Percentiles rank a stretch among this genome's conserved stretches.
Conservation (phyloP, 176 grass and related monocot genomes). For the Zoysia japonica region DNA sequence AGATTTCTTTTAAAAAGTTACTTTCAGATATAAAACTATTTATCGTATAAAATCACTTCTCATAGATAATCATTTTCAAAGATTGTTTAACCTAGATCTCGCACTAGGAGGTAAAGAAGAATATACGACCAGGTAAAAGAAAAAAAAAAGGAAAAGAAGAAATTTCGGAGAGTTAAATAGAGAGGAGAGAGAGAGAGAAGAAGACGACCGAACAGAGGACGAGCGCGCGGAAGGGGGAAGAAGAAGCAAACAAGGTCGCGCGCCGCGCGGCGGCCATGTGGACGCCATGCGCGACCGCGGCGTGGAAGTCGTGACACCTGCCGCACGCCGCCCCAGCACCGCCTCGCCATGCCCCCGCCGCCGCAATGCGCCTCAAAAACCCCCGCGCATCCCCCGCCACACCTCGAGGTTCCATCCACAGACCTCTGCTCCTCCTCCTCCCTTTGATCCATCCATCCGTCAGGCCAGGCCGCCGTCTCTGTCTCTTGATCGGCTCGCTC, state of each 20-base stretch:
- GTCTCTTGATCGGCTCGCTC: slow-evolving; percentile 14
- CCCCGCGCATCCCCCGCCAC: slow-evolving; percentile 3
- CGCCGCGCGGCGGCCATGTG: slow-evolving; percentile 51
- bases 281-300: slow-evolving; percentile 48
- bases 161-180: slow-evolving; percentile 1
- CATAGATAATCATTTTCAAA: too few relatives aligned
- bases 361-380: slow-evolving; percentile 48
- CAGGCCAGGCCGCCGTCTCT: too few relatives aligned
- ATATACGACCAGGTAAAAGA: too few relatives aligned
- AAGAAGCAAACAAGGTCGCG: not conserved
- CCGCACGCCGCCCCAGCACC: not conserved
- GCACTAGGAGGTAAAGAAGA: too few relatives aligned
- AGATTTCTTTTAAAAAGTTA: too few relatives aligned
- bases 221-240: not conserved
- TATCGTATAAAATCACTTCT: too few relatives aligned
- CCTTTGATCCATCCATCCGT: too few relatives aligned
- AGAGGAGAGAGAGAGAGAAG: not conserved
- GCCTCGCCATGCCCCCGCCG: slow-evolving; percentile 35
- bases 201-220: not conserved
- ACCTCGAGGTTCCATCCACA: slow-evolving; percentile 11
- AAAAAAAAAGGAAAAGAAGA: not conserved
- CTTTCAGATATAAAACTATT: too few relatives aligned
- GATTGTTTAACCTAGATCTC: too few relatives aligned
- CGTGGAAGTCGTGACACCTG: slow-evolving; percentile 53
- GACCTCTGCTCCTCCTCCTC: not conserved